These are phyloP conservation scores for Penicillium silybi DNA, from an alignment of 495 filamentous ascomycete genomes.

Conservation along the genomic window DNA sequence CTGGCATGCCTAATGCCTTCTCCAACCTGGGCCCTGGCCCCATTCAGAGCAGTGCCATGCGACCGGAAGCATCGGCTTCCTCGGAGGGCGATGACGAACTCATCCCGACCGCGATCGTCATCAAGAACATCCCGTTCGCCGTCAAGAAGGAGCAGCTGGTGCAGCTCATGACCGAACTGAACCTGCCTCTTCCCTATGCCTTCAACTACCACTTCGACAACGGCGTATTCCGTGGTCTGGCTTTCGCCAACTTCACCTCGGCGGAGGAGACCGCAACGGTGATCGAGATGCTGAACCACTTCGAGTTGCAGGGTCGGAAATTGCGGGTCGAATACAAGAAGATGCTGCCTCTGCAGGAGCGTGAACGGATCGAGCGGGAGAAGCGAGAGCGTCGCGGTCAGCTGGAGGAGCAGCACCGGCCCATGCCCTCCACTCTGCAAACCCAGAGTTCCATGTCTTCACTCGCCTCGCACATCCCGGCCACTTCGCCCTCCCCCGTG, in stretches of 20 bases:
- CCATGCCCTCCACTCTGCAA: constrained; percentile 62
- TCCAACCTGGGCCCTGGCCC: constrained; percentile 50
- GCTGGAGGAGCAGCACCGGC: constrained; percentile 92
- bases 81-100: constrained; percentile 73
- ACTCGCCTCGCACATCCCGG: constrained; percentile 65
- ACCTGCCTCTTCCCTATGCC: constrained; percentile 88
- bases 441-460: constrained; percentile 82
- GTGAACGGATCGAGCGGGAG: constrained; percentile 93
- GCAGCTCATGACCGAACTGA: constrained; percentile 84
- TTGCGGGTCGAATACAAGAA: constrained; percentile 98
- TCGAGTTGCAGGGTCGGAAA: constrained; percentile 91
- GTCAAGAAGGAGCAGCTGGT: constrained; percentile 96
- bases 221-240: constrained; percentile 91
- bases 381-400: constrained; percentile 96
- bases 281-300: constrained; percentile 87
- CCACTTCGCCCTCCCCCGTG: constrained; percentile 70
- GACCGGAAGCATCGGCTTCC: constrained; percentile 44
- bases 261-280: constrained; percentile 87
- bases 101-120: constrained; percentile 97
- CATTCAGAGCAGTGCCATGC: constrained; percentile 50
- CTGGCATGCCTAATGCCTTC: constrained; percentile 50
- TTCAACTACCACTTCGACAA: constrained; percentile 99
- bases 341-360: constrained; percentile 92
- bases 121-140: constrained; percentile 99
- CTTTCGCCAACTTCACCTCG: constrained; percentile 97